Evolutionary conservation across 2,329 filamentous ascomycete species (phyloP).

Genomic region (Paradendryphiella salina): DNA sequence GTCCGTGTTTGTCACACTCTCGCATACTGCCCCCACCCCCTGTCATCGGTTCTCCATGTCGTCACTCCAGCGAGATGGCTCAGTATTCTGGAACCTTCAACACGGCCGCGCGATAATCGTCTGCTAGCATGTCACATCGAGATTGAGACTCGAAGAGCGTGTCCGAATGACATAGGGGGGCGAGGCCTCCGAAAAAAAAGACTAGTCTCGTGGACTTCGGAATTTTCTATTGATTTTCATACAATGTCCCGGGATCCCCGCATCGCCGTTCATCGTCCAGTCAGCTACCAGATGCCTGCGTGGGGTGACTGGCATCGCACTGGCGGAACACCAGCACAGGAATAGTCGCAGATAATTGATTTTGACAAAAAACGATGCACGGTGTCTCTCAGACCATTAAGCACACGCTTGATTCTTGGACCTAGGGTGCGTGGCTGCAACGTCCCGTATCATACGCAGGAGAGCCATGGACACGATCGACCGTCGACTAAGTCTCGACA

Average conservation of each 20-base stretch:
- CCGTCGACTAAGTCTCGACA: not conserved
- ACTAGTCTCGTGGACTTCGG: slow-evolving; percentile 5
- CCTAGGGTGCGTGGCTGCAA: too few relatives aligned
- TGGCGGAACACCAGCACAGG: slow-evolving; percentile 5
- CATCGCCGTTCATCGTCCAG: slow-evolving; percentile 1
- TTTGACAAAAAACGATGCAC: not conserved
- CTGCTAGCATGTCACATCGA: not conserved
- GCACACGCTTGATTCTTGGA: not conserved
- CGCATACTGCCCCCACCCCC: not conserved
- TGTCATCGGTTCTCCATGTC: not conserved
- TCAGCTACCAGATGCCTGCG: slow-evolving; percentile 1
- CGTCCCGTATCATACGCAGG: too few relatives aligned
- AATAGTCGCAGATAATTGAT: slow-evolving; percentile 9
- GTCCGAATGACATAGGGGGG: not conserved
- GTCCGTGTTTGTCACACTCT: not conserved
- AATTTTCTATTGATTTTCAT: slow-evolving; percentile 8
- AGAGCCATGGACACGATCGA: too few relatives aligned
- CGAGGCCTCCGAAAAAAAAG: not conserved
- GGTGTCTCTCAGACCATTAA: not conserved
- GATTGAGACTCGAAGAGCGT: slow-evolving; percentile 2
- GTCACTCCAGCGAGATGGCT: not conserved
- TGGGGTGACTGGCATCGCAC: slow-evolving; percentile 4
- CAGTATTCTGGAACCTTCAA: not conserved
- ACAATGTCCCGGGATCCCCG: slow-evolving; percentile 1
- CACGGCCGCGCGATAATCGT: not conserved